Percentiles rank a stretch among this genome's conserved stretches.
phyloP scores from a whole-genome alignment of 23 red algal species.

The Gracilaria caudata region DNA sequence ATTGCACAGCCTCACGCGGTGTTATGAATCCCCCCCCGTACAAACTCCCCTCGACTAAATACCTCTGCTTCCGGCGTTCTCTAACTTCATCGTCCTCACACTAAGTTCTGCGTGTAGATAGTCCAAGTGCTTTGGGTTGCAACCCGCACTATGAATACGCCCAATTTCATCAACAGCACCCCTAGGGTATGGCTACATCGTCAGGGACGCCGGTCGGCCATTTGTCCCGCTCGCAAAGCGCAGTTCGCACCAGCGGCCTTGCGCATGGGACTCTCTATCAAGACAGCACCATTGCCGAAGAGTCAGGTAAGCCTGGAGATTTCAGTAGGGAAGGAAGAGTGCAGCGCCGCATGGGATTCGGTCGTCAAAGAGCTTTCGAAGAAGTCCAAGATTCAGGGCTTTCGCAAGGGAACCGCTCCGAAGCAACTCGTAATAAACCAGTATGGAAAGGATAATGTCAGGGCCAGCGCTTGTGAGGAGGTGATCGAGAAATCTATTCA shows the following conservation, averaged over 20 bases:
- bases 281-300: conserved; percentile 55
- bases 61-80: no score
- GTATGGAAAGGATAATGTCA: conserved; percentile 77
- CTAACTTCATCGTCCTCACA: background rate
- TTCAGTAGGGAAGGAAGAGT: conserved; percentile 62
- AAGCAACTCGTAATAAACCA: conserved; percentile 87
- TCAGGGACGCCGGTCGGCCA: background rate
- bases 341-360: conserved; percentile 60
- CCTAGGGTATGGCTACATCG: background rate
- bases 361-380: conserved; percentile 77
- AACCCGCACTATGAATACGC: conserved; percentile 1
- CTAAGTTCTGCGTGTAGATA: background rate
- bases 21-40: no score
- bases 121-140: background rate
- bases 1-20: no score
- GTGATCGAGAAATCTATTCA: conserved; percentile 84
- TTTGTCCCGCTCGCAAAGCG: background rate
- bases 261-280: conserved; percentile 58
- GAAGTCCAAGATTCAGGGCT: conserved; percentile 75
- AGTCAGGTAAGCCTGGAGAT: conserved; percentile 60
- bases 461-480: conserved; percentile 77
- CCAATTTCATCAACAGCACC: background rate
- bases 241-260: background rate
- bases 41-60: no score
- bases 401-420: conserved; percentile 93